A percentile compares a stretch with the other conserved stretches of the same genome.
phyloP scores from a whole-genome alignment of 2,329 filamentous ascomycete species.

The Aspergillus thermomutatus region DNA sequence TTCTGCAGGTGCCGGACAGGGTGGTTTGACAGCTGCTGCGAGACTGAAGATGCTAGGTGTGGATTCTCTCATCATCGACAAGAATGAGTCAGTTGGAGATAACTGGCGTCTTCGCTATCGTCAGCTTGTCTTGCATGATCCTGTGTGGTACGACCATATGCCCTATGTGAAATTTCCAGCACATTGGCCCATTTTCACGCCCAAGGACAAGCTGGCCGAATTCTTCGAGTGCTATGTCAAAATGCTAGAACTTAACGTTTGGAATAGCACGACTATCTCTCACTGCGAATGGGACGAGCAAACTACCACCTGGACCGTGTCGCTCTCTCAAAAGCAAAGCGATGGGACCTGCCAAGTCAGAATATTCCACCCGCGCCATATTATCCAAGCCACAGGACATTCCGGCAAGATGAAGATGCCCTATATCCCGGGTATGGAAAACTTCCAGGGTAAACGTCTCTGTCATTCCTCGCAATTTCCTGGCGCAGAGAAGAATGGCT shows the following conservation, averaged over 20 bases:
- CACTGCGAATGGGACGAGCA: too few relatives aligned
- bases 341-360: too few relatives aligned
- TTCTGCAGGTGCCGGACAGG: conserved; percentile 55
- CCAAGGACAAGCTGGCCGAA: conserved; percentile 68
- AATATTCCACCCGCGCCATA: conserved; percentile 61
- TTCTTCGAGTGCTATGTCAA: conserved; percentile 65
- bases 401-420: conserved; percentile 61
- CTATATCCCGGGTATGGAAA: conserved; percentile 46
- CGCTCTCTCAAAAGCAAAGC: too few relatives aligned
- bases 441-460: conserved; percentile 57
- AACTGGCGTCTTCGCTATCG: conserved; percentile 65
- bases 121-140: conserved; percentile 66
- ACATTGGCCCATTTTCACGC: conserved; percentile 68
- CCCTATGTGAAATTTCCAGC: conserved; percentile 63
- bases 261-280: too few relatives aligned
- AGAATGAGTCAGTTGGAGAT: conserved; percentile 57
- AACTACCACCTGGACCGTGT: conserved; percentile 50
- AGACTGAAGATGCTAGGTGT: conserved; percentile 59
- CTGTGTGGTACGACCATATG: conserved; percentile 55
- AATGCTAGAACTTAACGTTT: conserved; percentile 64
- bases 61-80: conserved; percentile 55
- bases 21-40: conserved; percentile 56
- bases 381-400: conserved; percentile 67
- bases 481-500: conserved; percentile 47
- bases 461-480: conserved; percentile 62